These are phyloP conservation scores for Gastrolobium bilobum DNA, from an alignment of 306 rosid genomes.

Conservation along the genomic window DNA sequence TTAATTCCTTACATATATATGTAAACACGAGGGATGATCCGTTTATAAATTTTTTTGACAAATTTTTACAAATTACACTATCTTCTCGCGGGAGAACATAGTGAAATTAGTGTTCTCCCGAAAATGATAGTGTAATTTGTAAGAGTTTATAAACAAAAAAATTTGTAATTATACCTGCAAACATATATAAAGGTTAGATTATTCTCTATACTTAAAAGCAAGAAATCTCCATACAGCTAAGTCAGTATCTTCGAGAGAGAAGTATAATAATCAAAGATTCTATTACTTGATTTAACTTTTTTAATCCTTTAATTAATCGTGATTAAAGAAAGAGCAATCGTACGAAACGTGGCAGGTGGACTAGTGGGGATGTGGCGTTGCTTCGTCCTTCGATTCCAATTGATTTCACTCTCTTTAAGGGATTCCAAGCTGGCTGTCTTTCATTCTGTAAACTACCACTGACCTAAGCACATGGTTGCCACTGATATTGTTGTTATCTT, in stretches of 20 bases:
- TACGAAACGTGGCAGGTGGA: constrained; percentile 64
- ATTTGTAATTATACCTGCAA: too few relatives aligned
- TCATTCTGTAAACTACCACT: constrained; percentile 54
- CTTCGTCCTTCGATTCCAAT: constrained; percentile 52
- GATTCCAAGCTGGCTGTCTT: constrained; percentile 71
- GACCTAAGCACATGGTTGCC: constrained; percentile 72
- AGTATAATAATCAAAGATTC: constrained; percentile 57
- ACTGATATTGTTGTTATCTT: constrained; percentile 43
- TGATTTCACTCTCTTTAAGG: constrained; percentile 58
- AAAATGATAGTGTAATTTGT: too few relatives aligned
- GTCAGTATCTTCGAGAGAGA: constrained; percentile 58
- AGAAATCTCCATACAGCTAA: constrained; percentile 77
- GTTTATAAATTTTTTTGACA: too few relatives aligned
- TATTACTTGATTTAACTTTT: constrained; percentile 42
- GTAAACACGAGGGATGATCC: too few relatives aligned
- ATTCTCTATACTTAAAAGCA: constrained; percentile 65
- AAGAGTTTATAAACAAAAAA: too few relatives aligned
- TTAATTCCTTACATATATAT: neutral
- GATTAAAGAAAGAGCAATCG: constrained; percentile 51
- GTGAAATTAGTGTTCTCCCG: too few relatives aligned
- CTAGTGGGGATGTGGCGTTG: constrained; percentile 62
- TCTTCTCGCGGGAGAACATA: too few relatives aligned
- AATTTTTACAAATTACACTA: too few relatives aligned
- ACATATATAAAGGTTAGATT: constrained; percentile 56
- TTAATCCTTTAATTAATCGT: constrained; percentile 43